Conservation (phyloP, 2,329 filamentous ascomycete genomes). For the Beauveria asiatica region DNA sequence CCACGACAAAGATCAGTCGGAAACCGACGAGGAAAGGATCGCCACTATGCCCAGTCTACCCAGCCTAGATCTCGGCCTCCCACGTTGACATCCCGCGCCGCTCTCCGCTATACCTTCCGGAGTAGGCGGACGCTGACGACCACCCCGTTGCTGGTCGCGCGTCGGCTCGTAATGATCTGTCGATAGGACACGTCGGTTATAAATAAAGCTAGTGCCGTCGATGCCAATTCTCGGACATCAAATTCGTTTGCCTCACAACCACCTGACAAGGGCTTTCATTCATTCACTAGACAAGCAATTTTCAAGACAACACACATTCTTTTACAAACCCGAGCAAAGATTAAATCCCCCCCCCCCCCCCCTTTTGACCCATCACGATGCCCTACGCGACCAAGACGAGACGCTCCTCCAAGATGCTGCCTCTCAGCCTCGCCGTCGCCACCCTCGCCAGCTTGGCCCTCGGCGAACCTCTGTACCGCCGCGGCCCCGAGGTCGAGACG, state of each 20-base stretch:
- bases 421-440: not conserved
- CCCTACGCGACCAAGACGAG: not conserved
- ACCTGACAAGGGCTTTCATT: not conserved
- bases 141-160: not conserved
- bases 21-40: not conserved
- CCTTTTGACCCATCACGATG: not conserved
- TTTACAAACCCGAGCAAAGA: not conserved
- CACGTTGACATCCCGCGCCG: not conserved
- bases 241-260: not conserved
- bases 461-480: not conserved
- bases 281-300: not conserved
- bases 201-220: not conserved
- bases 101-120: not conserved
- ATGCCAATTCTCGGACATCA: not conserved
- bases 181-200: not conserved
- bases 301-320: not conserved
- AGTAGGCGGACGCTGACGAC: not conserved
- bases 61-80: not conserved
- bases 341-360: not conserved
- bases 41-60: not conserved
- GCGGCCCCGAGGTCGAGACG: constrained; percentile 25
- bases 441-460: not conserved
- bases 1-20: not conserved
- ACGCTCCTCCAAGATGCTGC: not conserved
- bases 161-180: not conserved